Conservation (phyloP, 768 basidiomycete genomes). For the Termitomyces sp. region DNA sequence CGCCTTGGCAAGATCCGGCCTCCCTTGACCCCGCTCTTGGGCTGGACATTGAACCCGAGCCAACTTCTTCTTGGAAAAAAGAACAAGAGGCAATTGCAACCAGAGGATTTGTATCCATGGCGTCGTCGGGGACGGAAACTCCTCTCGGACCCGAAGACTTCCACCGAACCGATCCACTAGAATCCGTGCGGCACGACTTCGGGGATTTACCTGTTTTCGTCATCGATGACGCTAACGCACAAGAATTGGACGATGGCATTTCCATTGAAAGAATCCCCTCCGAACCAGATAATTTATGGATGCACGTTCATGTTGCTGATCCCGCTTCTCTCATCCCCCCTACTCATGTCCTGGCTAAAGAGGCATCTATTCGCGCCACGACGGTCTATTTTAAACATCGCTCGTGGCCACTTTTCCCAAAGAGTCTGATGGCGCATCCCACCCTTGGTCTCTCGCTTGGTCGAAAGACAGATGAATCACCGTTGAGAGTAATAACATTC, state of each 20-base stretch:
- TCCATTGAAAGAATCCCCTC: constrained; percentile 69
- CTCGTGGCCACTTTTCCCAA: constrained; percentile 73
- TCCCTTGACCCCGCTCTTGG: constrained; percentile 36
- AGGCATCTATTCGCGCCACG: constrained; percentile 49
- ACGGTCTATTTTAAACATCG: constrained; percentile 67
- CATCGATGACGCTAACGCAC: constrained; percentile 74
- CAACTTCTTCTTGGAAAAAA: constrained; percentile 20
- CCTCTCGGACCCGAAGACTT: constrained; percentile 64
- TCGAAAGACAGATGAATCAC: constrained; percentile 30
- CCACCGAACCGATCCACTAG: constrained; percentile 59
- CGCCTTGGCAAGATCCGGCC: constrained; percentile 77
- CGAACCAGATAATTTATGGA: constrained; percentile 65
- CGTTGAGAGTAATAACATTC: constrained; percentile 70
- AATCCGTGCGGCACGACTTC: constrained; percentile 81
- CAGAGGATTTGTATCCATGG: constrained; percentile 21
- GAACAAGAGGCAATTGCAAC: constrained; percentile 26
- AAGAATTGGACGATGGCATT: constrained; percentile 93
- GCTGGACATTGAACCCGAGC: constrained; percentile 31
- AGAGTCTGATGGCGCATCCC: constrained; percentile 44
- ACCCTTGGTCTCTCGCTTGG: constrained; percentile 40
- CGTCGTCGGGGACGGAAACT: constrained; percentile 19
- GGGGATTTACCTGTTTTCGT: constrained; percentile 79
- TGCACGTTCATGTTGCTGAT: constrained; percentile 93
- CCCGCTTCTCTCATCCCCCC: constrained; percentile 80
- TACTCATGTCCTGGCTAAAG: constrained; percentile 54